phyloP scores from a whole-genome alignment of 2,329 filamentous ascomycete genomes.

The Aspergillus felis region DNA sequence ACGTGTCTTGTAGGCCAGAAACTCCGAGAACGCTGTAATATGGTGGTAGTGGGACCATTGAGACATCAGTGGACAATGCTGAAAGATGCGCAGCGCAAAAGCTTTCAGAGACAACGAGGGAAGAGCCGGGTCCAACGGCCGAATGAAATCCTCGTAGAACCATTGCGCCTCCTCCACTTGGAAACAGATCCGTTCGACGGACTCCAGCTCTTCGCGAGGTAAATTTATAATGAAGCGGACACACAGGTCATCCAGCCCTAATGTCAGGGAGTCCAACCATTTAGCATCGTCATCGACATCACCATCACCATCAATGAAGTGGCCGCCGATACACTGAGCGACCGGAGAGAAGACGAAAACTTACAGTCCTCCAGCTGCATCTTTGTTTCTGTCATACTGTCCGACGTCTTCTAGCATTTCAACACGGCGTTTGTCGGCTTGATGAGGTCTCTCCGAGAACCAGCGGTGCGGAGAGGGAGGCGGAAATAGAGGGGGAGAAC shows the following conservation, averaged over 20 bases:
- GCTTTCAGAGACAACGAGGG: slow-evolving; percentile 79
- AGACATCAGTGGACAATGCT: slow-evolving; percentile 85
- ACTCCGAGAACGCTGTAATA: slow-evolving; percentile 81
- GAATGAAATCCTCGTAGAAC: slow-evolving; percentile 99
- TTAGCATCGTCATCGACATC: slow-evolving; percentile 13
- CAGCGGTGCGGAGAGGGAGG: slow-evolving; percentile 17
- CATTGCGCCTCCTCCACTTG: slow-evolving; percentile 99
- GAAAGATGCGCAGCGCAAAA: slow-evolving; percentile 88
- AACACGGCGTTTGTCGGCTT: slow-evolving; percentile 22
- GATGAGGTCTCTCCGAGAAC: slow-evolving; percentile 18
- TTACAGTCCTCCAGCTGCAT: slow-evolving; percentile 89
- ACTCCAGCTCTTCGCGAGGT: slow-evolving; percentile 82
- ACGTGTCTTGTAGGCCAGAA: slow-evolving; percentile 88
- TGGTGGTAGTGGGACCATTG: slow-evolving; percentile 74
- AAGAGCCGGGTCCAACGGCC: slow-evolving; percentile 77
- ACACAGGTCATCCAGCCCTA: slow-evolving; percentile 94
- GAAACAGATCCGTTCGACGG: slow-evolving; percentile 92
- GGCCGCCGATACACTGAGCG: not conserved
- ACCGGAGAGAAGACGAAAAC: slow-evolving; percentile 21
- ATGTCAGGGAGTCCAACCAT: slow-evolving; percentile 7
- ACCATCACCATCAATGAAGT: slow-evolving; percentile 12
- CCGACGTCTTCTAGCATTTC: slow-evolving; percentile 60
- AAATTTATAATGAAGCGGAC: slow-evolving; percentile 98
- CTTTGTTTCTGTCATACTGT: slow-evolving; percentile 69
- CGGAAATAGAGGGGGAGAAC: slow-evolving; percentile 13